A percentile compares a stretch with the other conserved stretches of the same genome.
phyloP scores from a whole-genome alignment of 345 rosid species.

The Luvunga scandens region DNA sequence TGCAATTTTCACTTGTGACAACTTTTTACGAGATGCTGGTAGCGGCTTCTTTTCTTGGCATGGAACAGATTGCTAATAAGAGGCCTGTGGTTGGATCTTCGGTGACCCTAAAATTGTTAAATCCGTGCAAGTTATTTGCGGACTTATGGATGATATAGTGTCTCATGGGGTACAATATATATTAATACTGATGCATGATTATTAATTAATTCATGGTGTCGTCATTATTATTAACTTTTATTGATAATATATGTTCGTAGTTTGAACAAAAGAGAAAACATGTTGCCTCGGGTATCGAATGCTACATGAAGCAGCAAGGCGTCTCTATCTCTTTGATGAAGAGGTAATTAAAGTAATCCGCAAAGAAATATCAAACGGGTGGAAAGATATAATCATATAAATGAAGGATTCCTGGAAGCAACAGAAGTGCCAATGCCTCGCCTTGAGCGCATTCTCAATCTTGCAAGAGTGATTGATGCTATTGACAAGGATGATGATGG shows the following conservation, averaged over 20 bases:
- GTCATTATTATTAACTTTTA: background rate
- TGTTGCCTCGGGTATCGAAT: constrained; percentile 16
- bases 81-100: too few relatives aligned
- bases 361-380: constrained; percentile 3
- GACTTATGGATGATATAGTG: too few relatives aligned
- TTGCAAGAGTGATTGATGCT: constrained; percentile 18
- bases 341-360: background rate
- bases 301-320: constrained; percentile 17
- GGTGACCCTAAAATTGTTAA: too few relatives aligned
- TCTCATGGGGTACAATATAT: constrained; percentile 20
- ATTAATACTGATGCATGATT: background rate
- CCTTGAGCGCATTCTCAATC: constrained; percentile 18
- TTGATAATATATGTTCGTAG: background rate
- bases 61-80: too few relatives aligned
- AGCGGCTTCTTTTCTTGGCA: too few relatives aligned
- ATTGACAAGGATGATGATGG: constrained; percentile 21
- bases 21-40: too few relatives aligned
- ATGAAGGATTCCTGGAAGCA: constrained; percentile 17
- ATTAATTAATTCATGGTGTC: background rate
- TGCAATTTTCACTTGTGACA: too few relatives aligned
- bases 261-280: constrained; percentile 26
- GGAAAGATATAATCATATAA: constrained; percentile 25
- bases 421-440: background rate
- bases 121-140: too few relatives aligned
- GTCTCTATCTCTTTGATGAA: background rate